Evolutionary conservation across 169 alveolate genomes (phyloP).

Genomic region (Amoebophrya sp.): DNA sequence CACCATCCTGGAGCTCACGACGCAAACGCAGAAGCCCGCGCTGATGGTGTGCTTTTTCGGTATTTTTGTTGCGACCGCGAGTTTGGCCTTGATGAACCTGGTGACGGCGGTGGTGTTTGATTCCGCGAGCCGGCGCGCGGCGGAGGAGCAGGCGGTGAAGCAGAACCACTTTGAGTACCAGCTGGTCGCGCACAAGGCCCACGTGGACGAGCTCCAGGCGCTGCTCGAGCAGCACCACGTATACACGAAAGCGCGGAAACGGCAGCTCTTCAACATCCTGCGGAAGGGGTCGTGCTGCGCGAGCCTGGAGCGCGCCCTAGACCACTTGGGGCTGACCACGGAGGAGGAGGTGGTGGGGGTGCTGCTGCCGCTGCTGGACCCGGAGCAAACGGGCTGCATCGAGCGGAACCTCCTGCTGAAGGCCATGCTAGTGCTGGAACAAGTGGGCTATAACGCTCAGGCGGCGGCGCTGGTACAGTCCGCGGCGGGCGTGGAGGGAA

Average conservation of each 20-base stretch:
- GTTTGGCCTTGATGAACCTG: neutral
- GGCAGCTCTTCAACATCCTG: neutral
- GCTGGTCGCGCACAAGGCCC: neutral
- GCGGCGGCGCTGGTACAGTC: neutral
- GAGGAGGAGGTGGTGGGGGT: neutral
- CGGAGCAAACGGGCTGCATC: neutral
- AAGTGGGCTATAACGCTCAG: neutral
- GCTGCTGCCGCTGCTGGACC: neutral
- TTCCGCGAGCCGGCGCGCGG: neutral
- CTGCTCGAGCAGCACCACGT: neutral
- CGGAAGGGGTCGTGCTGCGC: neutral
- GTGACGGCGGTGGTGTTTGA: neutral
- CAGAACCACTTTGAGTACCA: neutral
- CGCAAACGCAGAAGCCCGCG: neutral
- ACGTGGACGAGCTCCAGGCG: neutral
- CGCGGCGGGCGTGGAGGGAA: neutral
- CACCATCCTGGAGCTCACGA: neutral
- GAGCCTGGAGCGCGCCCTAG: neutral
- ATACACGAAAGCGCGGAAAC: neutral
- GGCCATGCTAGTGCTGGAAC: neutral
- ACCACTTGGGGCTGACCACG: neutral
- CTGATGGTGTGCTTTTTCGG: neutral
- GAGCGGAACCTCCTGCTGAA: neutral
- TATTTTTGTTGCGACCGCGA: neutral
- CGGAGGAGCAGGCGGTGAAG: neutral